phyloP scores from a whole-genome alignment of 1,139 yeast genomes.

The Yamadazyma membranifaciens region DNA sequence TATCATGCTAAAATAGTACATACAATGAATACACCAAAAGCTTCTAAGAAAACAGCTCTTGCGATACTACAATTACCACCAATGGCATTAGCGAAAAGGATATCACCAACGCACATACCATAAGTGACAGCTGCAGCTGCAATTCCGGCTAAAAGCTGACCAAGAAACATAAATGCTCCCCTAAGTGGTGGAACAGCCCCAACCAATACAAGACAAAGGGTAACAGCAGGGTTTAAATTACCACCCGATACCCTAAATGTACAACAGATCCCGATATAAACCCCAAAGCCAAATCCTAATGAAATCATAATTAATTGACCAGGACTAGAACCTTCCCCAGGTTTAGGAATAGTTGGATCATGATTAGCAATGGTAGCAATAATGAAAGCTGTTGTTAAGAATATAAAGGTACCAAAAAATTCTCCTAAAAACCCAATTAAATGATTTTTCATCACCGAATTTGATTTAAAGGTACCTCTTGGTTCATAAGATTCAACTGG shows the following conservation, averaged over 20 bases:
- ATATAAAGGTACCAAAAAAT: constrained; percentile 82
- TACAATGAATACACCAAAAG: constrained; percentile 73
- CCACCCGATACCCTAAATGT: constrained; percentile 86
- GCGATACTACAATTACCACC: constrained; percentile 73
- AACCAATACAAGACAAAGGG: constrained; percentile 66
- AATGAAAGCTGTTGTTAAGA: constrained; percentile 77
- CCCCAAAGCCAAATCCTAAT: constrained; percentile 85
- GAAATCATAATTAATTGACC: constrained; percentile 74
- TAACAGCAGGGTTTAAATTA: constrained; percentile 87
- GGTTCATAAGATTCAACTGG: constrained; percentile 31
- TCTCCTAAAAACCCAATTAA: constrained; percentile 48
- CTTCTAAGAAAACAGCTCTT: constrained; percentile 80
- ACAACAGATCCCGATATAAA: constrained; percentile 71
- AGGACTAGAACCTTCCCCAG: constrained; percentile 54
- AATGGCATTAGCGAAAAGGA: constrained; percentile 68
- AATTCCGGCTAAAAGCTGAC: constrained; percentile 84
- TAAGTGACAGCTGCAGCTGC: constrained; percentile 90
- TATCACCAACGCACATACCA: constrained; percentile 83
- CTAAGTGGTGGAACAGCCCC: constrained; percentile 74
- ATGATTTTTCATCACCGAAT: constrained; percentile 31
- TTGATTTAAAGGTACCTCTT: constrained; percentile 17
- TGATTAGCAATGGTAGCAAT: constrained; percentile 86
- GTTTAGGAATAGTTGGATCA: constrained; percentile 41
- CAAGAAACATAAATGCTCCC: constrained; percentile 59
- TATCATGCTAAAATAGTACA: no score